Evolutionary conservation across 2,329 filamentous ascomycete genomes (phyloP), one percentile per base, ranked within the genome.

Genomic region (Lachnellula subtilissima): DNA sequence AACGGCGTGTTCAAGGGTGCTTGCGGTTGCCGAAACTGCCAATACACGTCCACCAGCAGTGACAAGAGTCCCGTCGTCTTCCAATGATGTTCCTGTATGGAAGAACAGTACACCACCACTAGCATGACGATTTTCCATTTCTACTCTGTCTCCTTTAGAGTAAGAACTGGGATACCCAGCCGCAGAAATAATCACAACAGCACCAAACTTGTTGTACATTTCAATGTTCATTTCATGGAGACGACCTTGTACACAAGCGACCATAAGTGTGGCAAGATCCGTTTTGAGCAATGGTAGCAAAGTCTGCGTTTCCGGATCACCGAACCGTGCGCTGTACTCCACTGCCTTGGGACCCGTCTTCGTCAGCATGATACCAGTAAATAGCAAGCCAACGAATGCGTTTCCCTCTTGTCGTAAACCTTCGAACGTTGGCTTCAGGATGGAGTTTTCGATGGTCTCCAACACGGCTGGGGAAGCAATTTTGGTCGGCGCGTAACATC

Each of bases 271-370:
- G 1, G 91, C 92, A 50, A 97, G 79, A 73, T 97, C 92, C 23
- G 88, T 90, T 58, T 94, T 85, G 54, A 97, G 79, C 17, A 97
- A 78, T 9, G 89, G 85, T 11, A 97, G 77, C 19, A 96, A 79
- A 2, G 88, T 94, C 75, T 96, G 91, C 0, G 90, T 94, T 74
- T 96, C 92, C 2, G 92, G 92, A 69, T 96, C 91, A 48, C 92
- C 92, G 67, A 95, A 95, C 55, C 92, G 85, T 50, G 95, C 91
- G 66, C 96, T 96, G 77, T 96, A 97, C 73, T 96, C 91, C 53
- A 96, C 79, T 7, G 91, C 86, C 72, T 89, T 91, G 43, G 91
- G 86, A 0, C 92, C 92, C 48, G 79, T 73, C 64, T 85, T 83
- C 23, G 90, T 94, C 75, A 97, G 88, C 91, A 97, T 97, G 42